Evolutionary conservation across 306 rosid species (phyloP).

Genomic region (Ziziphus jujuba): DNA sequence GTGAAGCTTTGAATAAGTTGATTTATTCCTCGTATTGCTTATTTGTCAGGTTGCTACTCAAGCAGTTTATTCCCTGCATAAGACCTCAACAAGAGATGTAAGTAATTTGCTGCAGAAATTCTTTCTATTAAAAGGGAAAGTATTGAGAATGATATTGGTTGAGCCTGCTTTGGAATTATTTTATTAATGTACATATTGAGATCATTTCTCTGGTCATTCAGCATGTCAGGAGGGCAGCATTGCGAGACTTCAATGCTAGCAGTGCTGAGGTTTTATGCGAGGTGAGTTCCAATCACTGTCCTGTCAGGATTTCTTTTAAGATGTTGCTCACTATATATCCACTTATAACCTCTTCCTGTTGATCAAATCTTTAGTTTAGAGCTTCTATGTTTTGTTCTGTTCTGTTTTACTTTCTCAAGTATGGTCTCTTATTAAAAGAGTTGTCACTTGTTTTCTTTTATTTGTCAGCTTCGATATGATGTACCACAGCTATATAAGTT

Average conservation of each 20-base stretch:
- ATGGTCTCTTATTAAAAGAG: background rate
- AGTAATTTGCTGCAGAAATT: slow-evolving; percentile 34
- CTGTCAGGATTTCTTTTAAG: background rate
- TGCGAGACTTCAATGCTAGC: slow-evolving; percentile 63
- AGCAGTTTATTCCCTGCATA: slow-evolving; percentile 92
- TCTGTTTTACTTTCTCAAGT: too few relatives aligned
- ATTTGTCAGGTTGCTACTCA: slow-evolving; percentile 70
- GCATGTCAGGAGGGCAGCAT: slow-evolving; percentile 82
- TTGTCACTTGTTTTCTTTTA: slow-evolving; percentile 16
- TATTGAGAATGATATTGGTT: background rate
- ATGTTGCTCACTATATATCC: background rate
- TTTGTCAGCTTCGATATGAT: slow-evolving; percentile 72
- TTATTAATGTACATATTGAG: background rate
- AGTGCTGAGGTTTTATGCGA: slow-evolving; percentile 89
- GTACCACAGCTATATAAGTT: slow-evolving; percentile 78
- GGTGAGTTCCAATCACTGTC: slow-evolving; percentile 39
- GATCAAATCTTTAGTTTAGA: too few relatives aligned
- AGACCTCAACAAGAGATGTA: slow-evolving; percentile 90
- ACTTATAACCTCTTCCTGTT: background rate
- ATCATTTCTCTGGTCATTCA: slow-evolving; percentile 36
- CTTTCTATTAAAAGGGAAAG: background rate
- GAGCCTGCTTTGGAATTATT: background rate
- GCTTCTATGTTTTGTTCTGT: too few relatives aligned
- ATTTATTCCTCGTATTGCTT: slow-evolving; percentile 19
- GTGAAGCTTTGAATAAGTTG: background rate